Conservation (phyloP, 345 rosid species). For the Salix koriyanagi region DNA sequence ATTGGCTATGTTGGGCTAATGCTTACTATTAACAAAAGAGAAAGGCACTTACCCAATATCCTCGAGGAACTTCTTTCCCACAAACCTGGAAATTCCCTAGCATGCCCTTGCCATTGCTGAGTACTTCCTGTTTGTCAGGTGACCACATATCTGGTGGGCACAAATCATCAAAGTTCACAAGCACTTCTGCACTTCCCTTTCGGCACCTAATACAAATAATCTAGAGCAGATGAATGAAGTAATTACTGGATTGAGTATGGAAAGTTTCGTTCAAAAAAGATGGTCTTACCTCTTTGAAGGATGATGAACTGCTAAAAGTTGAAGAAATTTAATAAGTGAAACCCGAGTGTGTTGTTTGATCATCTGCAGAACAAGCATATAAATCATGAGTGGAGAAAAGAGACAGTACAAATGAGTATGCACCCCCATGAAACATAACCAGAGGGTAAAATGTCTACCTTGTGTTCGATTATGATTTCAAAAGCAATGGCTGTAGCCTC, state of each 20-base stretch:
- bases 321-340: constrained; percentile 74
- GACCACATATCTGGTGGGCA: constrained; percentile 49
- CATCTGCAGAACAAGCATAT: constrained; percentile 45
- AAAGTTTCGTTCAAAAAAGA: constrained; percentile 8
- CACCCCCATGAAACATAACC: background rate
- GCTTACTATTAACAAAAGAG: background rate
- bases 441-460: constrained; percentile 39
- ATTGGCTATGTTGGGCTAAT: background rate
- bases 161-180: constrained; percentile 74
- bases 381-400: background rate
- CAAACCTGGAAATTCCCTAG: constrained; percentile 58
- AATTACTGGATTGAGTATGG: constrained; percentile 16
- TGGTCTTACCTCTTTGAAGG: constrained; percentile 73
- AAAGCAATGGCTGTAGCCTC: constrained; percentile 83
- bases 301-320: constrained; percentile 88
- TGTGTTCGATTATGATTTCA: constrained; percentile 68
- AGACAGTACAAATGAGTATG: background rate
- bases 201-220: constrained; percentile 69
- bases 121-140: constrained; percentile 29
- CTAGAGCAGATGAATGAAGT: constrained; percentile 28
- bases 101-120: constrained; percentile 28
- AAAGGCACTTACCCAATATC: constrained; percentile 67
- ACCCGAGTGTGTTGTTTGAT: constrained; percentile 68
- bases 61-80: constrained; percentile 95
- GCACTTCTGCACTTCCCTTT: constrained; percentile 82